phyloP scores from a whole-genome alignment of 768 basidiomycete genomes.

The Royoungia palumana region DNA sequence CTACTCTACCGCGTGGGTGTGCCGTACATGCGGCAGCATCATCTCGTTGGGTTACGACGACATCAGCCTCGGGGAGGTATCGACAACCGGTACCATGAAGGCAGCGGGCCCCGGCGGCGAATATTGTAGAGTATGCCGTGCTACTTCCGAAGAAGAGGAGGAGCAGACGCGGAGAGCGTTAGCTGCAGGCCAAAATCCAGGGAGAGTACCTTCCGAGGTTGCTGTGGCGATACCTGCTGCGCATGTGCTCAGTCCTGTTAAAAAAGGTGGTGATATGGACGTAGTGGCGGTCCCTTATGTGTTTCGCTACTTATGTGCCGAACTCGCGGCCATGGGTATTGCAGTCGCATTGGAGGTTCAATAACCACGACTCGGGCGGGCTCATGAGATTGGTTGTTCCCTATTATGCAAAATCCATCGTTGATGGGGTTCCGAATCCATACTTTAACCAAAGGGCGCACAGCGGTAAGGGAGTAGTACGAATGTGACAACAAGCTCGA shows the following conservation, averaged over 20 bases:
- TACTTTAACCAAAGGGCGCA: conserved; percentile 15
- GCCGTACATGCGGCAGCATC: conserved; percentile 91
- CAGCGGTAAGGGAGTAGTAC: conserved; percentile 12
- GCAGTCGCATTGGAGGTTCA: conserved; percentile 78
- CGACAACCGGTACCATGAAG: conserved; percentile 47
- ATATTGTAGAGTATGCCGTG: conserved; percentile 93
- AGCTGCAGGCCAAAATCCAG: conserved; percentile 50
- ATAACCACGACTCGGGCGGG: conserved; percentile 25
- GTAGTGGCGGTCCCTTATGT: conserved; percentile 95
- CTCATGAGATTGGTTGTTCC: background rate
- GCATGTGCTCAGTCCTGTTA: conserved; percentile 55
- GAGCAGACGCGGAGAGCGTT: conserved; percentile 57
- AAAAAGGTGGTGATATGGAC: conserved; percentile 82
- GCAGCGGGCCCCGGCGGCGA: conserved; percentile 80
- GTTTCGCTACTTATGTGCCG: conserved; percentile 90
- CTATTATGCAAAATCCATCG: background rate
- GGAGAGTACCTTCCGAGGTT: conserved; percentile 46
- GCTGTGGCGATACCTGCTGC: conserved; percentile 63
- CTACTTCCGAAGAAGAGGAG: conserved; percentile 60
- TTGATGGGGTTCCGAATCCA: conserved; percentile 7
- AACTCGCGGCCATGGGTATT: conserved; percentile 98
- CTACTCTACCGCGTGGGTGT: conserved; percentile 99
- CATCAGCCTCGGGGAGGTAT: conserved; percentile 63
- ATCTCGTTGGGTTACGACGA: conserved; percentile 97
- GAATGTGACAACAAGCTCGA: conserved; percentile 9